Base-by-base conservation (phyloP, 148 eudicot genomes). In the Selenicereus undatus region DNA sequence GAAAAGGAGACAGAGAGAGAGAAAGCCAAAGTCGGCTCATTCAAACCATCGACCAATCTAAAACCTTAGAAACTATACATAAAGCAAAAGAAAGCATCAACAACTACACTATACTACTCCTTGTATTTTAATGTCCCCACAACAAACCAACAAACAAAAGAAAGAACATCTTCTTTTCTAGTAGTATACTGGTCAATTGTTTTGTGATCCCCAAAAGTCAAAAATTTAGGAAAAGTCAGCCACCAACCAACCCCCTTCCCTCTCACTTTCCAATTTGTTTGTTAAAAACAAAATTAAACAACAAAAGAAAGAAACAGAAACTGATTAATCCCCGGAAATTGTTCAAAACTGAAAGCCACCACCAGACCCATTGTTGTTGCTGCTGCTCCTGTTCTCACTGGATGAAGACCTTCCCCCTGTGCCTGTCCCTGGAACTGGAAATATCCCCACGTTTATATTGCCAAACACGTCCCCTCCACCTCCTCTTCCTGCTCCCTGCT, bases 141-240 rank as follows among this genome's bases (percentile, higher is more conserved):
- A 64, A 64, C 27, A 24, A 64, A 64, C 29, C 29, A 64, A 64
- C 12, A 24, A 64, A 64, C 29, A 64, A 64, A 64, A 10, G 11
- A 64, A 64, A 64, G 11, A 64, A 64, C 68, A 64, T 27, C 68
- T 66, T 26, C 27, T 13, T 66, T 3, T 27, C 10, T 10, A 27
- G 2, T 62, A n/a, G 11, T n/a, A 64, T 64, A 64, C 29, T 64
- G 29, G 68, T 64, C 68, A 64, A 64, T n/a, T 64, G 11, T 64
- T 64, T 64, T 8, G 20, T 5, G 27, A 64, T 64, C 68, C 68
- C 68, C 8, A 22, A 1, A 64, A 64, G 68, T 64, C 68, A 64
- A 64, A 64, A n/a, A 64, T 64, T 71, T 84, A 66, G 76, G 62
- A 71, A 56, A 76, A 62, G 83, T 80, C 86, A 84, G 74, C 83